Evolutionary conservation across 306 rosid genomes (phyloP), one percentile per base, ranked within the genome.

Genomic region (Pterocarpus macrocarpus): DNA sequence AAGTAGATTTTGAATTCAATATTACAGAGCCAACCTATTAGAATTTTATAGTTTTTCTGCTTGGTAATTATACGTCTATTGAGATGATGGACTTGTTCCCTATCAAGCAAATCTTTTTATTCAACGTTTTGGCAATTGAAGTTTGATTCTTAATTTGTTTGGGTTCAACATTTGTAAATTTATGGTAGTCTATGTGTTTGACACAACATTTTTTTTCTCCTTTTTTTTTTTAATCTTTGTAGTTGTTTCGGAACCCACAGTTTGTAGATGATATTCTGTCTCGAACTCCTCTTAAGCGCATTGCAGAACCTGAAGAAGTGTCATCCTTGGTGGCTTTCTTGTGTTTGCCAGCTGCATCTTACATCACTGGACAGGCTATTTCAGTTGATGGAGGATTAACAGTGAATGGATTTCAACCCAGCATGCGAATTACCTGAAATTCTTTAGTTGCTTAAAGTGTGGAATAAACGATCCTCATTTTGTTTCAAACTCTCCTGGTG

Each of bases 281-380:
- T 14, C 79, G 88, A 71, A 94, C 96, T 6, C 97, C 94, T 0
- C 67, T 89, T 7, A 56, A 83, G 84, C 95, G 96, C 52, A 75
- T 92, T 8, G 97, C 92, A 44, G 94, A 94, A 76, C 71, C 97
- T 0, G 88, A 88, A 63, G 97, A 92, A 68, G 96, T 92, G 14
- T 94, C 96, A 7, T 88, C 96, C 0, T 59, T 94, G 94, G 98
- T 89, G 56, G 87, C 87, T 22, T 92, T 87, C 84, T 92, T 94
- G 59, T 94, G 97, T 70, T 81, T 94, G 34, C 97, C 97, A 8
- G 92, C 97, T 62, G 96, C 98, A 2, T 90, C 98, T 44, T 94
- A 94, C 88, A 92, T 94, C 83, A 90, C 97, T 39, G 94, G 97
- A 69, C 98, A 94, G 68, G 83, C 87, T 71, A 84, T 94, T 39